These are phyloP conservation scores for Exophiala oligosperma DNA, from an alignment of 2,329 filamentous ascomycete genomes.

Conservation along the genomic window DNA sequence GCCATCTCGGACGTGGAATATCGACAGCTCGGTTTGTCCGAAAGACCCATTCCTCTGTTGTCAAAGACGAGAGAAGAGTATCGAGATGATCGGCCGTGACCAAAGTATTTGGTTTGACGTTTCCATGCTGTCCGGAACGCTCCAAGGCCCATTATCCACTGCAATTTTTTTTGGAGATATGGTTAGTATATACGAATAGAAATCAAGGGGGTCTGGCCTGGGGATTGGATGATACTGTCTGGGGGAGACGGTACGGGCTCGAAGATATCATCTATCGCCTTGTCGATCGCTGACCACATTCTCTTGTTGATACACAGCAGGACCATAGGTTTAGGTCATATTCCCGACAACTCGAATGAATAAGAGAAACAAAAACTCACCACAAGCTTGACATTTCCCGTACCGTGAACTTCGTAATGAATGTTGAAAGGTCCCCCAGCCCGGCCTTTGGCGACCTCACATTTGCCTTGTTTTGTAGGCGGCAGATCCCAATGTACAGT, in stretches of 20 bases:
- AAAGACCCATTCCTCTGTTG: constrained; percentile 81
- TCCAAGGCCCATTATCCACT: constrained; percentile 82
- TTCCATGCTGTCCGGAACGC: constrained; percentile 72
- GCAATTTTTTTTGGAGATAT: not conserved
- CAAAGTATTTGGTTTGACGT: constrained; percentile 79
- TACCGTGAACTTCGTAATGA: constrained; percentile 77
- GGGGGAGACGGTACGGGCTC: no score
- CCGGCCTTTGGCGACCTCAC: constrained; percentile 62
- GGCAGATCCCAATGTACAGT: constrained; percentile 51
- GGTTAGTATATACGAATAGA: not conserved
- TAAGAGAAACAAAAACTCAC: constrained; percentile 52
- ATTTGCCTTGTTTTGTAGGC: constrained; percentile 61
- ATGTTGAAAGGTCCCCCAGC: constrained; percentile 76
- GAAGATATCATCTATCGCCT: no score
- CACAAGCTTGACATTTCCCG: constrained; percentile 69
- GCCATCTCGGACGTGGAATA: constrained; percentile 89
- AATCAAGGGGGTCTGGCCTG: no score
- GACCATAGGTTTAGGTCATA: no score
- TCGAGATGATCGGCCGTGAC: constrained; percentile 62
- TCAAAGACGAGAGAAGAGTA: constrained; percentile 78
- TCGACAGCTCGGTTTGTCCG: constrained; percentile 71
- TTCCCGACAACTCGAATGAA: not conserved
- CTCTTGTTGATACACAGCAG: no score
- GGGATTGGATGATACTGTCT: no score
- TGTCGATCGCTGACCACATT: no score